phyloP scores from a whole-genome alignment of 2,329 filamentous ascomycete genomes.

The Proliferodiscus dingleyae region DNA sequence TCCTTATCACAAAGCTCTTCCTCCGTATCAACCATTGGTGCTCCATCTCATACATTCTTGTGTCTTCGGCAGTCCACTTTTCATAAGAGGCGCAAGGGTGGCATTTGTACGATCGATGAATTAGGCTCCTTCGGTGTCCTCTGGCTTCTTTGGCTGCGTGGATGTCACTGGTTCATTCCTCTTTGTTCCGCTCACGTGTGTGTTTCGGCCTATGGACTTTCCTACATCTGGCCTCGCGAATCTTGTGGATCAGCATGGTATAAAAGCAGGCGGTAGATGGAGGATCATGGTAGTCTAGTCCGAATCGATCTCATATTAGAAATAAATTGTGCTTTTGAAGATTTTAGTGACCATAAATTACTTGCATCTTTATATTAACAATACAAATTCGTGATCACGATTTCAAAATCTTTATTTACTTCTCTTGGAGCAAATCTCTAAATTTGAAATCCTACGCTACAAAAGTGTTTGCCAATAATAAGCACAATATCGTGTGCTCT shows the following conservation, averaged over 20 bases:
- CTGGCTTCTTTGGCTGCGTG: constrained; percentile 26
- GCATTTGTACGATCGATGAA: constrained; percentile 35
- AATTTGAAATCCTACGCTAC: no score
- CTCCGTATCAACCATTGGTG: constrained; percentile 29
- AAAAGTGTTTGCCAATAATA: no score
- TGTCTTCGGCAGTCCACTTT: constrained; percentile 30
- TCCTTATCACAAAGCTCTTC: constrained; percentile 28
- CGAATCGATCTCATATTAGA: constrained; percentile 34
- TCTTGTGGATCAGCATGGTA: constrained; percentile 33
- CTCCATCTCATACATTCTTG: constrained; percentile 28
- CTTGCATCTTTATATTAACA: no score
- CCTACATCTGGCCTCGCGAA: constrained; percentile 30
- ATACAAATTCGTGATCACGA: no score
- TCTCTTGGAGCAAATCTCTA: no score
- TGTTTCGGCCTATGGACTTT: constrained; percentile 25
- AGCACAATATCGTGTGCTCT: no score
- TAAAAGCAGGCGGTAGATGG: constrained; percentile 33
- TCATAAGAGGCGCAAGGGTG: constrained; percentile 34
- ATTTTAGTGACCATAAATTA: no score
- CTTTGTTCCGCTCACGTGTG: constrained; percentile 22
- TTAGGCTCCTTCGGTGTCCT: constrained; percentile 25
- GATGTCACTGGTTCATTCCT: constrained; percentile 20
- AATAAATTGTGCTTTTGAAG: constrained; percentile 10
- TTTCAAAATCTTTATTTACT: no score
- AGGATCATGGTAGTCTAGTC: constrained; percentile 34